Evolutionary conservation across 805 yeast genomes (phyloP).

Genomic region (Ogataea zsoltii): DNA sequence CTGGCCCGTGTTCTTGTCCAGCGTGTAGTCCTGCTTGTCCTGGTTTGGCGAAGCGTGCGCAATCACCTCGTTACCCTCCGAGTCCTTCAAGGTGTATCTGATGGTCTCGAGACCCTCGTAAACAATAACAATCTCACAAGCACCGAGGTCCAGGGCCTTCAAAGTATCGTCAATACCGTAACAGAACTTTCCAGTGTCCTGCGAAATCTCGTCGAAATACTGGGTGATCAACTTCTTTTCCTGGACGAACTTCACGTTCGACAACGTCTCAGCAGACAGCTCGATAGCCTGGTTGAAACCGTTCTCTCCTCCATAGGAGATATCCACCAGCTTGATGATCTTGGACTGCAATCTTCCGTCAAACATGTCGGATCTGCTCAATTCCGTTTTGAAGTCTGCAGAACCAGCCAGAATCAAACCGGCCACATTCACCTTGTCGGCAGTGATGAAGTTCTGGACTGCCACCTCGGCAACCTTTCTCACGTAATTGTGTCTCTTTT

Average conservation of each 20-base stretch:
- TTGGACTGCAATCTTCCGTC: slow-evolving; percentile 86
- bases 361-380: slow-evolving; percentile 89
- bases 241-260: slow-evolving; percentile 96
- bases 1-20: slow-evolving; percentile 83
- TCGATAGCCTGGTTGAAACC: slow-evolving; percentile 99
- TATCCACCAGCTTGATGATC: slow-evolving; percentile 90
- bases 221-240: slow-evolving; percentile 92
- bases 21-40: slow-evolving; percentile 70
- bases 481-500: slow-evolving; percentile 97
- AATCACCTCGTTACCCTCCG: slow-evolving; percentile 75
- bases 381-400: slow-evolving; percentile 97
- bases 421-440: slow-evolving; percentile 89
- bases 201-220: slow-evolving; percentile 96
- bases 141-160: slow-evolving; percentile 95
- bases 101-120: slow-evolving; percentile 86
- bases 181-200: slow-evolving; percentile 96
- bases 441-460: slow-evolving; percentile 93
- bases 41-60: slow-evolving; percentile 73
- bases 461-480: slow-evolving; percentile 98
- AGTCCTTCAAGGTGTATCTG: slow-evolving; percentile 81
- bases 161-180: slow-evolving; percentile 96
- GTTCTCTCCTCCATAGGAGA: slow-evolving; percentile 98
- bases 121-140: slow-evolving; percentile 90
- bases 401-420: slow-evolving; percentile 98
- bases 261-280: slow-evolving; percentile 92